These are phyloP conservation scores for Pyrus communis DNA, from an alignment of 306 rosid genomes.

Conservation along the genomic window DNA sequence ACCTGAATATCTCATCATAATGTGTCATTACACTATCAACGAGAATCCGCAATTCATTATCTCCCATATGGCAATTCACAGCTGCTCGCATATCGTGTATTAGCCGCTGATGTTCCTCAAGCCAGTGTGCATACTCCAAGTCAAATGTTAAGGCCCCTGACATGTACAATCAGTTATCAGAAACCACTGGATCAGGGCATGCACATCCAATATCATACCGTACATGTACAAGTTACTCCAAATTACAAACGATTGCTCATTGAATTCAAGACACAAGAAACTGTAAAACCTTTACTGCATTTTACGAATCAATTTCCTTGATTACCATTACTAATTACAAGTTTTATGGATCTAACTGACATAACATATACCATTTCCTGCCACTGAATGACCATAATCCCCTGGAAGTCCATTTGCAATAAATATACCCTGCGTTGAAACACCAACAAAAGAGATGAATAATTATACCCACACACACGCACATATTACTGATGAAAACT, in stretches of 20 bases:
- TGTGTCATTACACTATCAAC: slow-evolving; percentile 69
- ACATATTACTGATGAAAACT: not conserved
- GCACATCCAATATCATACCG: not conserved
- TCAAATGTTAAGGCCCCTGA: slow-evolving; percentile 65
- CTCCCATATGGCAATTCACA: slow-evolving; percentile 51
- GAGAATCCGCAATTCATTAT: slow-evolving; percentile 50
- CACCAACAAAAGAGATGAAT: not conserved
- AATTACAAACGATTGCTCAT: not conserved
- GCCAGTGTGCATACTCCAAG: slow-evolving; percentile 66
- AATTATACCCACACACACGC: not conserved
- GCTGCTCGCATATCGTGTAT: slow-evolving; percentile 57
- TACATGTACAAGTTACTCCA: not conserved
- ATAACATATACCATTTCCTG: slow-evolving; percentile 43
- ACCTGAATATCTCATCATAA: slow-evolving; percentile 58
- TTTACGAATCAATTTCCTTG: not conserved
- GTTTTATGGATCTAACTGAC: not conserved
- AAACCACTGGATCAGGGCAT: not conserved
- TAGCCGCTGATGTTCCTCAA: slow-evolving; percentile 65
- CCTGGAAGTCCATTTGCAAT: slow-evolving; percentile 31
- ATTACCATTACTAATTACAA: not conserved
- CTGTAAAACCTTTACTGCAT: not conserved
- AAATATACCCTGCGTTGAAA: slow-evolving; percentile 34
- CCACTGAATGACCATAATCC: slow-evolving; percentile 38
- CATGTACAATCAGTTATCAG: not conserved
- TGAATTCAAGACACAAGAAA: not conserved